Base-by-base conservation (phyloP, 345 rosid genomes). In the Populus simonii region DNA sequence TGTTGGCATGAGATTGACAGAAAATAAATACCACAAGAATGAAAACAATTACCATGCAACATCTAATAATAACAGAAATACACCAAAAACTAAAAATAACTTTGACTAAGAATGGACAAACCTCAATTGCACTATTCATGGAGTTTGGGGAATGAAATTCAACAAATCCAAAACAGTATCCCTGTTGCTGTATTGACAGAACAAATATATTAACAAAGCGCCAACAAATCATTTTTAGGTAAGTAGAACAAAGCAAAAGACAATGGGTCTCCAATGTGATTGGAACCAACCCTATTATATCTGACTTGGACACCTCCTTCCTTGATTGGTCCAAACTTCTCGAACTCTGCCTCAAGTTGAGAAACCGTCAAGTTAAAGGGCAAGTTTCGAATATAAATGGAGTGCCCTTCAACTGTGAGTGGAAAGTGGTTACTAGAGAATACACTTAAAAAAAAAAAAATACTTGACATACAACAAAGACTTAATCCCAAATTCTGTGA, bases 111-210 rank as follows among this genome's bases (percentile, higher is more conserved):
- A 27, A 55, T 2, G 39, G 63, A 53, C 80, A 47, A 57, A 81
- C 84, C 84, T 81, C 70, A 74, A 77, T 36, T 43, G 84, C 84
- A 31, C 53, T 61, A 35, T 77, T 36, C 84, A 73, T 76, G 29
- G 84, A 81, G 78, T 71, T 77, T 67, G 6, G 20, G 66, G 80
- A 81, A 33, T 20, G 78, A 62, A 81, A 81, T 68, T 81, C 84
- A 47, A 81, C 80, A 77, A 81, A 81, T 29, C 84, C 84, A 61
- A 81, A 81, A 51, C 84, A 81, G 45, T 77, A 76, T 62, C 84
- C 74, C 22, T 81, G 84, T 68, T 77, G 80, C 80, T 77, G 74
- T 18, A 69, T 33, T 74, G 4, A 79, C 17, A 78, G 18, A 73
- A 66, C 35, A 71, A 61, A 10, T 23, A 41, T 41, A 41, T 41